phyloP scores from a whole-genome alignment of 371 early-diverging fungal species.

The Mortierella sp. region DNA sequence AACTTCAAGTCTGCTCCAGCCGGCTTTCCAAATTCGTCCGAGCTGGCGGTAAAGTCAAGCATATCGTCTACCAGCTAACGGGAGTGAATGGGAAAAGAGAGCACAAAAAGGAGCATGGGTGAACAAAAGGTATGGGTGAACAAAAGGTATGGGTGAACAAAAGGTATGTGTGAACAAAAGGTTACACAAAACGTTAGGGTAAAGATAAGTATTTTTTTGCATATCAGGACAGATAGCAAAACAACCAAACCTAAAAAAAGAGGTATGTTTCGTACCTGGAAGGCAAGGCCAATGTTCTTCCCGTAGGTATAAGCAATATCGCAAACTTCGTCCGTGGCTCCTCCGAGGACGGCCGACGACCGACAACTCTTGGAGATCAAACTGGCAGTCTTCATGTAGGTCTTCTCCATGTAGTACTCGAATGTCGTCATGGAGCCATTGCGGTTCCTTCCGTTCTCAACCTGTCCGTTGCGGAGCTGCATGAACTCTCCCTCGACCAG shows the following conservation, averaged over 20 bases:
- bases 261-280: constrained; percentile 76
- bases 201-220: too few species aligned
- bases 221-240: background rate
- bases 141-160: background rate
- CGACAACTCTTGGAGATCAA: constrained; percentile 95
- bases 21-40: constrained; percentile 91
- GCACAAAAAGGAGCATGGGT: background rate
- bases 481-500: constrained; percentile 97
- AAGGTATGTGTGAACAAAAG: background rate
- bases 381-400: constrained; percentile 95
- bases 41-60: constrained; percentile 88
- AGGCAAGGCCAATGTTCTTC: constrained; percentile 91
- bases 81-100: background rate
- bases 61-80: constrained; percentile 90
- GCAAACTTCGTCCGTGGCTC: constrained; percentile 75
- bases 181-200: too few species aligned
- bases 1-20: constrained; percentile 89
- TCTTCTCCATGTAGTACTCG: constrained; percentile 94
- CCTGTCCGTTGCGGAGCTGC: constrained; percentile 86
- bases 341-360: constrained; percentile 90
- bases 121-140: background rate
- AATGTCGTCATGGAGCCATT: constrained; percentile 65
- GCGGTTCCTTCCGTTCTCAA: constrained; percentile 42
- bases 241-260: constrained; percentile 23
- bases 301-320: constrained; percentile 90